Evolutionary conservation across 2,329 filamentous ascomycete genomes (phyloP).

Genomic region (Conoideocrella luteorostrata): DNA sequence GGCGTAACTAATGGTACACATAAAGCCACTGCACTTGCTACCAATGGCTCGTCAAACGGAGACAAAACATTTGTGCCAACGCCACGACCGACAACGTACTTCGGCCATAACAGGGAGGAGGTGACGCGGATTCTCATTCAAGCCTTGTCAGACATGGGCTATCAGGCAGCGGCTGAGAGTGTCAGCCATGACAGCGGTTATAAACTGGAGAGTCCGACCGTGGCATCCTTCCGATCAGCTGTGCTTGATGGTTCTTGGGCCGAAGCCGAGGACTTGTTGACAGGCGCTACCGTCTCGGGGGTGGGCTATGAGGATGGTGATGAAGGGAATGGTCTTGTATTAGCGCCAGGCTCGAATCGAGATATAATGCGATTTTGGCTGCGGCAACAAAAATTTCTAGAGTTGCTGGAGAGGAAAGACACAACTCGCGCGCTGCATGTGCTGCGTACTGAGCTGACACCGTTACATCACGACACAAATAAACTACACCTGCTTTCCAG

Average conservation of each 20-base stretch:
- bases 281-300: conserved; percentile 37
- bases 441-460: conserved; percentile 81
- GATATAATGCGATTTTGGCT: conserved; percentile 82
- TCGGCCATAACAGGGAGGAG: conserved; percentile 86
- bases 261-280: conserved; percentile 76
- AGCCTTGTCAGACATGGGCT: conserved; percentile 82
- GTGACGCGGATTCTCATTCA: conserved; percentile 90
- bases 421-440: conserved; percentile 69
- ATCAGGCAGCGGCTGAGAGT: conserved; percentile 66
- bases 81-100: conserved; percentile 45
- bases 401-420: conserved; percentile 74
- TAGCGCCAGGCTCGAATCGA: conserved; percentile 68
- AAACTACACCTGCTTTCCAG: conserved; percentile 80
- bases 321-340: conserved; percentile 55
- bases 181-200: conserved; percentile 79
- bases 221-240: conserved; percentile 77
- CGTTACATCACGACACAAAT: conserved; percentile 70
- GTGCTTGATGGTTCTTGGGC: conserved; percentile 76
- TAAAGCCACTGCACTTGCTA: conserved; percentile 33
- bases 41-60: conserved; percentile 48
- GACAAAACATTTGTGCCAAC: conserved; percentile 16
- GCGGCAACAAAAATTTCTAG: conserved; percentile 90
- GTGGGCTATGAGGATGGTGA: conserved; percentile 26
- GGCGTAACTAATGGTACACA: conserved; percentile 40
- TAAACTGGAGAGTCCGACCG: conserved; percentile 77